A percentile compares a stretch with the other conserved stretches of the same genome.
Conservation (phyloP, 2,329 filamentous ascomycete species). For the Cordyceps javanica region DNA sequence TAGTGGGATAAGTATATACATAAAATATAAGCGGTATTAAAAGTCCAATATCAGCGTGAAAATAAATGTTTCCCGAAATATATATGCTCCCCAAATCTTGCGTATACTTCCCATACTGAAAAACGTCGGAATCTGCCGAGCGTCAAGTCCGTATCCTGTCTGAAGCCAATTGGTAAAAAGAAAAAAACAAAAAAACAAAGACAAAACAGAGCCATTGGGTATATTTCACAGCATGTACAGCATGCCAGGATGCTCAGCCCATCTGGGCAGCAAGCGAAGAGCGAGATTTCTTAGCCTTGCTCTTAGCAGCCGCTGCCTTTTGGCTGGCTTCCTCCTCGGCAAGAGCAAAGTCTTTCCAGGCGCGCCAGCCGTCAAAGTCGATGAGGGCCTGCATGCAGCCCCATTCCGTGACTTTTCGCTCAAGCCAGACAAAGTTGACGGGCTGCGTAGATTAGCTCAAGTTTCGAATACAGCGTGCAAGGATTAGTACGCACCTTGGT, state of each 20-base stretch:
- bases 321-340: conserved; percentile 38
- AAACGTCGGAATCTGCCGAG: background rate
- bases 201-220: background rate
- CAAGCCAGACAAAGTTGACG: conserved; percentile 95
- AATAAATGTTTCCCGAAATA: no score
- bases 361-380: conserved; percentile 95
- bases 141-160: background rate
- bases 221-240: background rate
- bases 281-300: conserved; percentile 41
- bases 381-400: conserved; percentile 99
- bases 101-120: background rate
- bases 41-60: background rate
- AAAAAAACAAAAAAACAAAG: no score
- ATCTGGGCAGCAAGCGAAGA: conserved; percentile 28
- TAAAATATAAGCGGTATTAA: background rate
- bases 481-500: conserved; percentile 69
- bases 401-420: conserved; percentile 98
- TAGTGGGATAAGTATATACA: conserved; percentile 1
- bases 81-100: background rate
- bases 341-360: conserved; percentile 81
- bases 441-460: conserved; percentile 50
- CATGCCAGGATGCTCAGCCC: background rate
- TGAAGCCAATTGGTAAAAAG: background rate
- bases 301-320: conserved; percentile 32
- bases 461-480: background rate